Conservation (phyloP, 2,329 filamentous ascomycete species). For the Talaromyces islandicus region DNA sequence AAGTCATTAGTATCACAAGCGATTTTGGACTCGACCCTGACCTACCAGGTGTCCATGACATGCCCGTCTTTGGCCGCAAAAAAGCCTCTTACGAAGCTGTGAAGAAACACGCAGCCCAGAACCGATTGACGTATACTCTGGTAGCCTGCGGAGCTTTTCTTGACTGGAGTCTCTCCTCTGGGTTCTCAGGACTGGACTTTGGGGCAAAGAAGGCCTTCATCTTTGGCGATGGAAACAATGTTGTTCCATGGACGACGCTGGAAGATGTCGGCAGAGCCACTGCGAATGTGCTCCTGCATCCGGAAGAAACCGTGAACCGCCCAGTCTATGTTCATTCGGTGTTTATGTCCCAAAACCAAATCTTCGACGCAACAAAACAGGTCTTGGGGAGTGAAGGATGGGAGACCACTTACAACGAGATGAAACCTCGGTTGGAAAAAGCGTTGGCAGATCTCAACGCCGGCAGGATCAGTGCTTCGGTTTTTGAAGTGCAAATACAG, state of each 20-base stretch:
- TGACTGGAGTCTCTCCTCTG: constrained; percentile 13
- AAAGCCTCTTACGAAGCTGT: constrained; percentile 13
- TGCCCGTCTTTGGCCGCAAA: constrained; percentile 16
- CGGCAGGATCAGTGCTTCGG: constrained; percentile 10
- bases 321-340: constrained; percentile 13
- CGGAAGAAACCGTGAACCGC: constrained; percentile 11
- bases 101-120: constrained; percentile 12
- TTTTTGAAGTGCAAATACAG: constrained; percentile 14
- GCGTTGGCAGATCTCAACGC: constrained; percentile 10
- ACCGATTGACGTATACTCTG: constrained; percentile 12
- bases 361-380: constrained; percentile 7
- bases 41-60: constrained; percentile 12
- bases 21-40: constrained; percentile 17
- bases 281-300: constrained; percentile 10
- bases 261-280: constrained; percentile 13
- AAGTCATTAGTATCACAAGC: constrained; percentile 11
- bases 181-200: constrained; percentile 8
- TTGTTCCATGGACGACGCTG: constrained; percentile 14
- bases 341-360: constrained; percentile 11
- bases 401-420: constrained; percentile 8
- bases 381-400: constrained; percentile 7
- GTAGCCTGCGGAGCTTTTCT: constrained; percentile 11
- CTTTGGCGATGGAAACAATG: constrained; percentile 11
- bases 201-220: constrained; percentile 3
- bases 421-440: constrained; percentile 11